Evolutionary conservation across 176 grass and related monocot species (phyloP).

Genomic region (Lolium perenne): DNA sequence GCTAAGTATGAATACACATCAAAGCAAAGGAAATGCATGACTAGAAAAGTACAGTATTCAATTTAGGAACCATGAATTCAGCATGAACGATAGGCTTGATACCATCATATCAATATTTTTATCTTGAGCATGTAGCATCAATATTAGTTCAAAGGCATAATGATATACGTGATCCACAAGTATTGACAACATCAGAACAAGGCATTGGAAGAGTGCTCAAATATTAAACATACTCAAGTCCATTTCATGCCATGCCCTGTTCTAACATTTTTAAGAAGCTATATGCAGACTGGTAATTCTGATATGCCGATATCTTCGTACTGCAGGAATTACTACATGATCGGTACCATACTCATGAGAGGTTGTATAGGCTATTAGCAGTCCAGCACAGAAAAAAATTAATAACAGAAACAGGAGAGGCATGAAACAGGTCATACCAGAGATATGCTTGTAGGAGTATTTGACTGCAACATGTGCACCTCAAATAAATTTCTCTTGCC

Average conservation of each 20-base stretch:
- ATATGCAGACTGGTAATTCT: background rate
- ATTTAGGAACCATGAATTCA: too few relatives aligned
- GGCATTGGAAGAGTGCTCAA: background rate
- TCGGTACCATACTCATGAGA: background rate
- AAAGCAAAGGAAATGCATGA: too few relatives aligned
- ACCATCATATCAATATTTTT: too few relatives aligned
- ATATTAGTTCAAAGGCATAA: too few relatives aligned
- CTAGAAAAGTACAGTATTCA: too few relatives aligned
- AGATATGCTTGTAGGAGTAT: background rate
- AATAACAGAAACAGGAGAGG: background rate
- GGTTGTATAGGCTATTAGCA: background rate
- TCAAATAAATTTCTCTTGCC: background rate
- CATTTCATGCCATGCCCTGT: background rate
- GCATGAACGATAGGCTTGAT: too few relatives aligned
- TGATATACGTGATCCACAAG: too few relatives aligned
- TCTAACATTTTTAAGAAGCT: conserved; percentile 1
- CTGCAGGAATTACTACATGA: background rate
- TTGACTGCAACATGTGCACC: background rate
- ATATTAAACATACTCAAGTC: background rate
- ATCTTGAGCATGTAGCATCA: too few relatives aligned
- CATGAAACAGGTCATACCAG: conserved; percentile 6
- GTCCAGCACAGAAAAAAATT: background rate
- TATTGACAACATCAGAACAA: background rate
- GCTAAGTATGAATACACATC: background rate
- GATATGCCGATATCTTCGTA: background rate